Percentiles rank a stretch among this genome's conserved stretches.
Evolutionary conservation across 306 rosid species (phyloP).

Genomic region (Crotalaria pallida): DNA sequence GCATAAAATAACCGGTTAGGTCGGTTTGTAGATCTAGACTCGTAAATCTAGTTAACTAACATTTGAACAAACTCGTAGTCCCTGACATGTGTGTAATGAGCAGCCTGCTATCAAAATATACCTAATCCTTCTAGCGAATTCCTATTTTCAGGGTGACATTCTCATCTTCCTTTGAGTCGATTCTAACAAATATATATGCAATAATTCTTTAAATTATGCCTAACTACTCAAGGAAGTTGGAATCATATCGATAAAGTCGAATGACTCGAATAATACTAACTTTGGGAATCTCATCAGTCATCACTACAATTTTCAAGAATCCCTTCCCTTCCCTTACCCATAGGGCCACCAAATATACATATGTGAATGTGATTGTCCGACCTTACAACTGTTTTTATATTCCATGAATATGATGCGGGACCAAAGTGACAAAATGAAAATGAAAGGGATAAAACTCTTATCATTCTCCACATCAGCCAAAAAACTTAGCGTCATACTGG

Average conservation of each 20-base stretch:
- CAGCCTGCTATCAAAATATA: background rate
- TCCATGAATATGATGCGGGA: constrained; percentile 50
- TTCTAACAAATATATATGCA: background rate
- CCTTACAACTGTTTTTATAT: constrained; percentile 19
- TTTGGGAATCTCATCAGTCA: background rate
- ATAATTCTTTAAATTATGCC: constrained; percentile 18
- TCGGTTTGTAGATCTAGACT: no score
- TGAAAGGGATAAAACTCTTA: constrained; percentile 54
- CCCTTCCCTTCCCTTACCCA: constrained; percentile 27
- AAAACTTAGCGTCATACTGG: background rate
- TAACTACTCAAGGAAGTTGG: constrained; percentile 6
- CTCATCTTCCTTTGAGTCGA: background rate
- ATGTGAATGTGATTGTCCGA: background rate
- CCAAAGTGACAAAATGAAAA: constrained; percentile 35
- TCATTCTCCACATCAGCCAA: constrained; percentile 51
- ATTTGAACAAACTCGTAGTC: no score
- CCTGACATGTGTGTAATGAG: no score
- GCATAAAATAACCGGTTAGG: no score
- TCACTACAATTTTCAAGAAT: constrained; percentile 2
- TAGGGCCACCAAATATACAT: constrained; percentile 6
- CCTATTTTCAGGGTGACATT: constrained; percentile 31
- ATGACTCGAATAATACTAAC: background rate
- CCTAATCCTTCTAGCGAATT: constrained; percentile 24
- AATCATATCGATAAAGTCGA: constrained; percentile 6
- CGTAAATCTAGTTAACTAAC: no score